These are phyloP conservation scores for Glycyrrhiza uralensis DNA, from an alignment of 306 rosid species.

Conservation along the genomic window DNA sequence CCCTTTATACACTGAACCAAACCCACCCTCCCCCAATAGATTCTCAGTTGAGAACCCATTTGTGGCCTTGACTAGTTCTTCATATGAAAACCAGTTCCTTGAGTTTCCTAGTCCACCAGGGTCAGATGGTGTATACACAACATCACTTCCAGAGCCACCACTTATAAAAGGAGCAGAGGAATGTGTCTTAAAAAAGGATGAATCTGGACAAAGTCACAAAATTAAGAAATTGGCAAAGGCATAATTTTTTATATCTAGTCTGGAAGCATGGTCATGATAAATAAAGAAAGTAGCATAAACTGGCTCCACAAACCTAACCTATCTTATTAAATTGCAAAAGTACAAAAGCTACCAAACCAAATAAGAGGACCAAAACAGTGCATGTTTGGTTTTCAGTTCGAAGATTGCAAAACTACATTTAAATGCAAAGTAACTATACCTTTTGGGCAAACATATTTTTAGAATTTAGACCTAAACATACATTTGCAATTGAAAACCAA, in stretches of 20 bases:
- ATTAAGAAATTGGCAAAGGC: not conserved
- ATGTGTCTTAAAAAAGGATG: conserved; percentile 61
- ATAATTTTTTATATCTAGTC: not conserved
- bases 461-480: too few relatives aligned
- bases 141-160: conserved; percentile 54
- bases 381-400: too few relatives aligned
- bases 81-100: conserved; percentile 82
- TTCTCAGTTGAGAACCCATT: conserved; percentile 65
- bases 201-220: conserved; percentile 51
- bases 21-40: conserved; percentile 95
- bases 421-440: too few relatives aligned
- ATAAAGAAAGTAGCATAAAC: not conserved
- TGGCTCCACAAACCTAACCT: not conserved
- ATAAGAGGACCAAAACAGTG: not conserved
- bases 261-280: not conserved
- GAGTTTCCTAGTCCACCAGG: conserved; percentile 70
- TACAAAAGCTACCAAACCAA: conserved; percentile 9
- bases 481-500: too few relatives aligned
- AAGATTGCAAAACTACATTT: too few relatives aligned
- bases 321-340: conserved; percentile 6
- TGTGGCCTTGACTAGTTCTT: conserved; percentile 72
- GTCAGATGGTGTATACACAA: conserved; percentile 52
- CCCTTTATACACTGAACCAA: conserved; percentile 89
- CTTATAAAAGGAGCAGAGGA: conserved; percentile 65
- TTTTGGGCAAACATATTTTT: too few relatives aligned